Evolutionary conservation across 2,329 filamentous ascomycete genomes (phyloP).

Genomic region (Zymoseptoria ardabiliae): DNA sequence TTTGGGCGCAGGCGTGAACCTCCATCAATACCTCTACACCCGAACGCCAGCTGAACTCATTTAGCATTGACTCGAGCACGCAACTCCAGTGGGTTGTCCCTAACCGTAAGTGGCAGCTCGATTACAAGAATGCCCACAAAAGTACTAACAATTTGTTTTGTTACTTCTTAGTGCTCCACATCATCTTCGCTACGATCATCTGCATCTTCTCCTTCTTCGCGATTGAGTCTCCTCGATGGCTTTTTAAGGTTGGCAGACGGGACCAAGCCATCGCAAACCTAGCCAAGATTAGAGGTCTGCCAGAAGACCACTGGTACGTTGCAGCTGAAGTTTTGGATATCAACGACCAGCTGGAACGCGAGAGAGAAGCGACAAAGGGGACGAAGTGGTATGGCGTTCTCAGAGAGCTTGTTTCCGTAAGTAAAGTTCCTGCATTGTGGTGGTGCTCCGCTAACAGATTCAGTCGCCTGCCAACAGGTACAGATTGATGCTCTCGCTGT

Average conservation of each 20-base stretch:
- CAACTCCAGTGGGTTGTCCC: slow-evolving; percentile 55
- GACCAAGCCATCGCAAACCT: slow-evolving; percentile 26
- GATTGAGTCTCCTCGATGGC: slow-evolving; percentile 28
- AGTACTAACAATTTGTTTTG: not conserved
- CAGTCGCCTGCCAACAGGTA: slow-evolving; percentile 60
- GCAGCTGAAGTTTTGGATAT: slow-evolving; percentile 55
- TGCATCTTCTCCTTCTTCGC: slow-evolving; percentile 52
- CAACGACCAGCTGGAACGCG: slow-evolving; percentile 57
- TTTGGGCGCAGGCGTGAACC: not conserved
- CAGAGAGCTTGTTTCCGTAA: slow-evolving; percentile 56
- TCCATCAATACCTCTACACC: slow-evolving; percentile 35
- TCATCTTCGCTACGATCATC: slow-evolving; percentile 70
- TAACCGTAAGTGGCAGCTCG: slow-evolving; percentile 33
- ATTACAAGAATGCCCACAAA: not conserved
- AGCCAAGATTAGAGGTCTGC: slow-evolving; percentile 24
- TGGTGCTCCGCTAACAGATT: slow-evolving; percentile 2
- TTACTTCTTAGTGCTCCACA: slow-evolving; percentile 49
- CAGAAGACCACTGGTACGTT: slow-evolving; percentile 26
- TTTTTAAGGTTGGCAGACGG: slow-evolving; percentile 27
- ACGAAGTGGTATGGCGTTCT: slow-evolving; percentile 1
- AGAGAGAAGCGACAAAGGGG: slow-evolving; percentile 50
- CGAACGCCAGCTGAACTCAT: not conserved
- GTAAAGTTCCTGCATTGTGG: not conserved
- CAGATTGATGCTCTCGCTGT: slow-evolving; percentile 59
- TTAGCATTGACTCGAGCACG: not conserved